Evolutionary conservation across 1,284 basidiomycete species (phyloP).

Genomic region (Ganoderma lucidum): DNA sequence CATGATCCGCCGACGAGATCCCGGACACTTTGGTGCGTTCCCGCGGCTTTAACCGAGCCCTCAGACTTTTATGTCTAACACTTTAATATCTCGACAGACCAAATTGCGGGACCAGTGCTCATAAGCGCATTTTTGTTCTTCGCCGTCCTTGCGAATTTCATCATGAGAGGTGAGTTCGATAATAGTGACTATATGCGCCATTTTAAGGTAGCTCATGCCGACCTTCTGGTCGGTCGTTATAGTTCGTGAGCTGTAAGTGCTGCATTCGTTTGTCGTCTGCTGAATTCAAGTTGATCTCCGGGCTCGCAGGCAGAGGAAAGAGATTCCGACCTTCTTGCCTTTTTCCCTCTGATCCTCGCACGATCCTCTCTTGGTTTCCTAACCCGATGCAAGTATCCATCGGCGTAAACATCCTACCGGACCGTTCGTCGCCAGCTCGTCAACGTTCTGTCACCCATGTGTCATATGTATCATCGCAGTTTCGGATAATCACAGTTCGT

Average conservation of each 20-base stretch:
- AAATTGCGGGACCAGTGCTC: slow-evolving; percentile 80
- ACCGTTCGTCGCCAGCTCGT: neutral
- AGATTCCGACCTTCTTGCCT: slow-evolving; percentile 44
- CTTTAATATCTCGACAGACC: slow-evolving; percentile 57
- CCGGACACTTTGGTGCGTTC: slow-evolving; percentile 87
- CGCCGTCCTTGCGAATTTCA: slow-evolving; percentile 88
- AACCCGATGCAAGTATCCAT: neutral
- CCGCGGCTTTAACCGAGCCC: neutral
- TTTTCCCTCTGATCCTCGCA: slow-evolving; percentile 24
- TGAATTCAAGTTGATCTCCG: slow-evolving; percentile 6
- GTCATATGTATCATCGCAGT: neutral
- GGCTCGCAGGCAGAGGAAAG: slow-evolving; percentile 41
- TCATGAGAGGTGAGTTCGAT: slow-evolving; percentile 72
- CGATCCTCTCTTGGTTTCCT: neutral
- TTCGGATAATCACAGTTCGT: neutral
- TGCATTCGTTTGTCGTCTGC: slow-evolving; percentile 3
- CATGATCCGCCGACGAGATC: slow-evolving; percentile 90
- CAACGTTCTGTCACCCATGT: neutral
- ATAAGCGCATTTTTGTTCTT: slow-evolving; percentile 85
- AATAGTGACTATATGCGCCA: neutral
- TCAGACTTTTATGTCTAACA: slow-evolving; percentile 5
- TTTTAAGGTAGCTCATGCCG: slow-evolving; percentile 2
- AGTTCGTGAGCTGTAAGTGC: slow-evolving; percentile 54
- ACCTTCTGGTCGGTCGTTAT: slow-evolving; percentile 10
- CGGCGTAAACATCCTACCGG: neutral